Conservation (phyloP, 176 grass and related monocot species). For the Cenchrus purpureus region DNA sequence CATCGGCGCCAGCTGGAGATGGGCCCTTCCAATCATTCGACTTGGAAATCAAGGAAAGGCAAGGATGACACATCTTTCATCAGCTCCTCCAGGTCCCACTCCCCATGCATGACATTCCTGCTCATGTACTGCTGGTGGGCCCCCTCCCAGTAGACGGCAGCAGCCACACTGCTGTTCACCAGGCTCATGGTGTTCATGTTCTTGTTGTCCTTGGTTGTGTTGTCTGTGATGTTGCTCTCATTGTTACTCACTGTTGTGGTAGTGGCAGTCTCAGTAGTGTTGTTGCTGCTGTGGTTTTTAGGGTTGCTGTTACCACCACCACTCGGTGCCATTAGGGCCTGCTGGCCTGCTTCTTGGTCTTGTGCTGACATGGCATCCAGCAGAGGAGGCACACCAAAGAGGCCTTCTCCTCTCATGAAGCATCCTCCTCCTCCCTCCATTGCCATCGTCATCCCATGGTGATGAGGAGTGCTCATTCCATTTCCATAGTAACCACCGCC, state of each 20-base stretch:
- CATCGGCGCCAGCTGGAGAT: slow-evolving; percentile 33
- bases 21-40: slow-evolving; percentile 65
- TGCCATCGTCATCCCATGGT: slow-evolving; percentile 43
- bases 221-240: slow-evolving; percentile 50
- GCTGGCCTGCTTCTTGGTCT: slow-evolving; percentile 27
- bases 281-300: slow-evolving; percentile 47
- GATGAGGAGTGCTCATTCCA: neutral
- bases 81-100: slow-evolving; percentile 96
- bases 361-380: slow-evolving; percentile 53
- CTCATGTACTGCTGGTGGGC: slow-evolving; percentile 56
- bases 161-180: slow-evolving; percentile 32
- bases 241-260: slow-evolving; percentile 50
- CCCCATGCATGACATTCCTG: slow-evolving; percentile 63
- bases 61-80: slow-evolving; percentile 95
- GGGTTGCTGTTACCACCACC: slow-evolving; percentile 39
- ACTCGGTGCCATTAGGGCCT: slow-evolving; percentile 23
- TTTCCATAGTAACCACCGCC: slow-evolving; percentile 38
- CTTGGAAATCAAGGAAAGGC: slow-evolving; percentile 99
- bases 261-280: slow-evolving; percentile 10
- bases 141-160: slow-evolving; percentile 54
- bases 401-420: slow-evolving; percentile 46
- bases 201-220: slow-evolving; percentile 21
- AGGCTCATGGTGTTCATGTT: slow-evolving; percentile 11
- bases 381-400: slow-evolving; percentile 61
- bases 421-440: slow-evolving; percentile 42